Conservation (phyloP, 805 yeast species). For the Zygosaccharomyces kombuchaensis region DNA sequence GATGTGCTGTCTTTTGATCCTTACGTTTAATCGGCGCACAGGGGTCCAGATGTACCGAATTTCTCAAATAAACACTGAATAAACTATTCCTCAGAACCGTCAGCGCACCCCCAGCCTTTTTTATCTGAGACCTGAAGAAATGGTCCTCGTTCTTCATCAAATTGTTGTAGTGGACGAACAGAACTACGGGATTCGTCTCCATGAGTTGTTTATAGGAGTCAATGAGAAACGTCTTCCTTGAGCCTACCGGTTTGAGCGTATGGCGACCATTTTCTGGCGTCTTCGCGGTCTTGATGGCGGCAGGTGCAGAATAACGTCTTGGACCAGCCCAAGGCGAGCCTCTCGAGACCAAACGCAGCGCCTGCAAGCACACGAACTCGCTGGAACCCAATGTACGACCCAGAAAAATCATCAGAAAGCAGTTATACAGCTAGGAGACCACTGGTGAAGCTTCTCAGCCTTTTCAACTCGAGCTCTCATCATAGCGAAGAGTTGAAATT, state of each 20-base stretch:
- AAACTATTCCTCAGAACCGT: constrained; percentile 64
- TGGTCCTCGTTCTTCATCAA: constrained; percentile 65
- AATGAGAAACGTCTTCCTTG: constrained; percentile 82
- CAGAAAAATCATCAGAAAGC: background rate
- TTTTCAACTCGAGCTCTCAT: background rate
- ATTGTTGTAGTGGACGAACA: constrained; percentile 84
- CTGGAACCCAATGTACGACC: background rate
- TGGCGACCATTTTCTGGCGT: constrained; percentile 25
- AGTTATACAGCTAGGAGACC: background rate
- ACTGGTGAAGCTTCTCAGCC: background rate
- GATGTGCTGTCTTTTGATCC: constrained; percentile 48
- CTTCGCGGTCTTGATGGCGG: constrained; percentile 5
- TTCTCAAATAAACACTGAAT: constrained; percentile 72
- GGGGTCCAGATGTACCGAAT: constrained; percentile 68
- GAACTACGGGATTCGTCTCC: constrained; percentile 61
- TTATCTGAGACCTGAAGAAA: constrained; percentile 56
- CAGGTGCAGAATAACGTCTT: background rate
- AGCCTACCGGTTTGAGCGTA: constrained; percentile 58
- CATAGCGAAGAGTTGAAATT: background rate
- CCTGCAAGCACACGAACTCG: background rate
- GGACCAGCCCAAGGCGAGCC: background rate
- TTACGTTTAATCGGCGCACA: constrained; percentile 50
- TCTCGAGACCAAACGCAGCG: background rate
- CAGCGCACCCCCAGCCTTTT: constrained; percentile 62
- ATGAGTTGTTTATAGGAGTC: constrained; percentile 74